These are phyloP conservation scores for Biscutella laevigata DNA, from an alignment of 441 rosid genomes.

Conservation along the genomic window DNA sequence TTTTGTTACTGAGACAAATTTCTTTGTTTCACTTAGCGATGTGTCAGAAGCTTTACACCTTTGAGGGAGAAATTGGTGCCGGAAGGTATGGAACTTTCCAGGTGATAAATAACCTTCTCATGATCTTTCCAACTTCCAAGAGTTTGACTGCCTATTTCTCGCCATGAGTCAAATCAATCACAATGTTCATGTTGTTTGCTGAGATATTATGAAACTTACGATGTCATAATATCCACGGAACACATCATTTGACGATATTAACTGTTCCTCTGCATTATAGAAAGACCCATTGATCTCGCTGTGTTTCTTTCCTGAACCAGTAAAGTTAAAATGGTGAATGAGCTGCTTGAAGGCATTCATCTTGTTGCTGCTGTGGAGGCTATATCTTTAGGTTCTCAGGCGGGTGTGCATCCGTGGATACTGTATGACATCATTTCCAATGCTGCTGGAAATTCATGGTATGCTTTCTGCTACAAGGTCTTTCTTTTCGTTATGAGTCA, in stretches of 20 bases:
- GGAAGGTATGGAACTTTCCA: slow-evolving; percentile 56
- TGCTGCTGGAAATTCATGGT: slow-evolving; percentile 99
- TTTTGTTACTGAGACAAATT: slow-evolving; percentile 10
- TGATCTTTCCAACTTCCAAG: not conserved
- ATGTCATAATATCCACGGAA: not conserved
- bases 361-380: slow-evolving; percentile 87
- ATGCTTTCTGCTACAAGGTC: slow-evolving; percentile 8
- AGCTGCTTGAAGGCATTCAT: slow-evolving; percentile 85
- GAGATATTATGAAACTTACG: not conserved
- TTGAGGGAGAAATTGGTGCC: slow-evolving; percentile 77
- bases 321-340: slow-evolving; percentile 68
- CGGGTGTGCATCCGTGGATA: slow-evolving; percentile 85
- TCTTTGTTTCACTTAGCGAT: slow-evolving; percentile 44
- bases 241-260: not conserved
- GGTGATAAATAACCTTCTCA: slow-evolving; percentile 10
- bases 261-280: slow-evolving; percentile 2
- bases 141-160: not conserved
- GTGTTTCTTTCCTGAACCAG: slow-evolving; percentile 32
- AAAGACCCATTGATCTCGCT: not conserved
- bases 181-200: not conserved
- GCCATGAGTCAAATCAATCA: not conserved
- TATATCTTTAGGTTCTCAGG: slow-evolving; percentile 62
- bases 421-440: slow-evolving; percentile 85
- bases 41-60: slow-evolving; percentile 58
- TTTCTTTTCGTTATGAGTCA: not conserved